A percentile compares a stretch with the other conserved stretches of the same genome.
Evolutionary conservation across 495 filamentous ascomycete genomes (phyloP).

Genomic region (Xylaria telfairii): DNA sequence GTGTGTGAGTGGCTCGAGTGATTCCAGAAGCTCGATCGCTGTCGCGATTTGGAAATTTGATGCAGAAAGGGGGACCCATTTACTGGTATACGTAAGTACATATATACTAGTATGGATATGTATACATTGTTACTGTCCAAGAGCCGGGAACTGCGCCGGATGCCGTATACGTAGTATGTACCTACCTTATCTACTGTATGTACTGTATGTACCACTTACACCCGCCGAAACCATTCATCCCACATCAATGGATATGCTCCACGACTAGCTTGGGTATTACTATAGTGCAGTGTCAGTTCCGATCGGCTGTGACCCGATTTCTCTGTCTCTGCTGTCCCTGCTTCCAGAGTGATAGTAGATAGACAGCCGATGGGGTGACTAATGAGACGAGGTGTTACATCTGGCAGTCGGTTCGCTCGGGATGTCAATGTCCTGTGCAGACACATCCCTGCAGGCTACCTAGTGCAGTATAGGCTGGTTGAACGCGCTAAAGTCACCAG

Average conservation of each 20-base stretch:
- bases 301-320: slow-evolving; percentile 2
- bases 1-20: slow-evolving; percentile 2
- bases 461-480: too few relatives aligned
- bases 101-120: too few relatives aligned
- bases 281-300: not conserved
- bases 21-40: slow-evolving; percentile 21
- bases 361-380: not conserved
- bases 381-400: not conserved
- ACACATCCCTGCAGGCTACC: not conserved
- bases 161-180: not conserved
- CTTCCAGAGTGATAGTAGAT: not conserved
- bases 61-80: slow-evolving; percentile 2
- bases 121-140: not conserved
- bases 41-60: slow-evolving; percentile 18
- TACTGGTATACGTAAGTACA: too few relatives aligned
- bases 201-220: too few relatives aligned
- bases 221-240: not conserved
- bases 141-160: not conserved
- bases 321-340: not conserved
- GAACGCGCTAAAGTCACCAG: not conserved
- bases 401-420: slow-evolving; percentile 6
- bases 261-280: not conserved
- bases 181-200: too few relatives aligned
- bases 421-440: not conserved
- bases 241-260: not conserved